These are phyloP conservation scores for Aquanectria penicillioides DNA, from an alignment of 2,329 filamentous ascomycete genomes.

Conservation along the genomic window DNA sequence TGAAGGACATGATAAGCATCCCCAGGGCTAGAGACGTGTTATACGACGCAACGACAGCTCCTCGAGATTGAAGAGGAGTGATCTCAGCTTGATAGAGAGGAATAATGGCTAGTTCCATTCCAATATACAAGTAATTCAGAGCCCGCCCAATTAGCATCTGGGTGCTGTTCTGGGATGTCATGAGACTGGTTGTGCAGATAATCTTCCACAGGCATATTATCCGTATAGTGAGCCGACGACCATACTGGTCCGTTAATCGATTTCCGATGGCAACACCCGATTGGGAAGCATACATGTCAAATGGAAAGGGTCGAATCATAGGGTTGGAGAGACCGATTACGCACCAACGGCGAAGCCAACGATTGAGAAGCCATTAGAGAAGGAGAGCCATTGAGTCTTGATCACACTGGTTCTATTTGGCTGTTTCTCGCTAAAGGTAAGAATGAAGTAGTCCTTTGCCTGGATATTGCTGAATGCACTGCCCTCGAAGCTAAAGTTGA, in stretches of 20 bases:
- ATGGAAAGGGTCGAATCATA: no score
- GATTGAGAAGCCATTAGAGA: slow-evolving; percentile 49
- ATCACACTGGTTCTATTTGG: slow-evolving; percentile 36
- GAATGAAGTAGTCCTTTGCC: no score
- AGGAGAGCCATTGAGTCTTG: slow-evolving; percentile 46
- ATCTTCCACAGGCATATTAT: slow-evolving; percentile 48
- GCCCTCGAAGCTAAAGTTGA: no score
- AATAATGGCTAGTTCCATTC: slow-evolving; percentile 50
- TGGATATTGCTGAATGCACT: no score
- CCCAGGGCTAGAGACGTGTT: slow-evolving; percentile 40
- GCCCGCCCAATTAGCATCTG: slow-evolving; percentile 49
- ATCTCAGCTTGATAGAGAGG: slow-evolving; percentile 47
- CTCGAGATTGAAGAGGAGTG: slow-evolving; percentile 40
- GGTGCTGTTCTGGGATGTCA: slow-evolving; percentile 43
- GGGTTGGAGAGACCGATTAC: not conserved
- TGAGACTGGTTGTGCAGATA: slow-evolving; percentile 42
- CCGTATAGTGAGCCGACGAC: slow-evolving; percentile 47
- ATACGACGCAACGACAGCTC: slow-evolving; percentile 44
- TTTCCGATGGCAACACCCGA: slow-evolving; percentile 18
- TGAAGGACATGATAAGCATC: slow-evolving; percentile 34
- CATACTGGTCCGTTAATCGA: slow-evolving; percentile 40
- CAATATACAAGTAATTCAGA: slow-evolving; percentile 50
- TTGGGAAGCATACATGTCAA: not conserved
- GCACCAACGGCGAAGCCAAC: slow-evolving; percentile 46
- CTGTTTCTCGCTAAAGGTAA: slow-evolving; percentile 41